phyloP scores from a whole-genome alignment of 2,329 filamentous ascomycete species.

The Epichloe gansuensis region DNA sequence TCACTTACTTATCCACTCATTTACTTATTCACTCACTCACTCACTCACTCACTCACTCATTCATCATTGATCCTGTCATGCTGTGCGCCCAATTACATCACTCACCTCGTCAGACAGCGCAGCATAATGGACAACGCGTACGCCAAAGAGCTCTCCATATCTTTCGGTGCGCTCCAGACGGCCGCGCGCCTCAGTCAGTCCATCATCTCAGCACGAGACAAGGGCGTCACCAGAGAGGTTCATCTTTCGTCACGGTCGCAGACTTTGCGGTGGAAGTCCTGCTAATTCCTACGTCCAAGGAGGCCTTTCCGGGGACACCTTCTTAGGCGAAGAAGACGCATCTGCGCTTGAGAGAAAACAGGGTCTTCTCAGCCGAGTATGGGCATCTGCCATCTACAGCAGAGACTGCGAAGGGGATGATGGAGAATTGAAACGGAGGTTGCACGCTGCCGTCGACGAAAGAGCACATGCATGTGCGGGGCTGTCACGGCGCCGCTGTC shows the following conservation, averaged over 20 bases:
- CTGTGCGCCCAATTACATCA: too few species aligned
- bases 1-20: too few species aligned
- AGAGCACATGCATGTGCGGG: slow-evolving; percentile 39
- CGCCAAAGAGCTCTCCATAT: slow-evolving; percentile 29
- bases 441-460: slow-evolving; percentile 24
- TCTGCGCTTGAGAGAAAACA: slow-evolving; percentile 34
- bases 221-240: slow-evolving; percentile 39
- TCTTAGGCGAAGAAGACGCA: slow-evolving; percentile 46
- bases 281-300: slow-evolving; percentile 36
- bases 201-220: slow-evolving; percentile 34
- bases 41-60: too few species aligned
- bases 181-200: slow-evolving; percentile 38
- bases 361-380: slow-evolving; percentile 33
- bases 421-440: background rate
- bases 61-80: too few species aligned
- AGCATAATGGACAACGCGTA: slow-evolving; percentile 30
- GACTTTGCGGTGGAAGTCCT: slow-evolving; percentile 49
- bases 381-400: slow-evolving; percentile 28
- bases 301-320: slow-evolving; percentile 35
- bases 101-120: background rate
- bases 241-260: slow-evolving; percentile 45
- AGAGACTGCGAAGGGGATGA: slow-evolving; percentile 9
- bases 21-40: too few species aligned
- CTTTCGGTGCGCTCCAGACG: slow-evolving; percentile 29
- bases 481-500: slow-evolving; percentile 27